phyloP scores from a whole-genome alignment of 2,329 filamentous ascomycete genomes.

The Ascochyta viciae-villosae region DNA sequence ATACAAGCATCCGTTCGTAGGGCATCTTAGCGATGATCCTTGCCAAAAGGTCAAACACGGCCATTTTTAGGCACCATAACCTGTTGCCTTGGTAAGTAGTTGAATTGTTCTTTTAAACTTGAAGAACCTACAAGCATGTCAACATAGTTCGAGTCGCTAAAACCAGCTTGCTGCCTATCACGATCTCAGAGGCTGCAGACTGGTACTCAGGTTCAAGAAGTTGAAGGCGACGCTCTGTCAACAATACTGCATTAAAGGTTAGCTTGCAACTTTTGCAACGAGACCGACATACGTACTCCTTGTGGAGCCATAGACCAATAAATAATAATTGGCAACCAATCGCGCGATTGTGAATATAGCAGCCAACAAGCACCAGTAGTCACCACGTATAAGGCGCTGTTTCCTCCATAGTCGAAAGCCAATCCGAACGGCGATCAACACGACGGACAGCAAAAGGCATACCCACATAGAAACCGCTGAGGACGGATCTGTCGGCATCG shows the following conservation, averaged over 20 bases:
- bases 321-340: conserved; percentile 20
- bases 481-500: conserved; percentile 10
- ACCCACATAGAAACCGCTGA: conserved; percentile 23
- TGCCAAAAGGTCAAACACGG: conserved; percentile 25
- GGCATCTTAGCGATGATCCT: conserved; percentile 27
- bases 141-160: conserved; percentile 24
- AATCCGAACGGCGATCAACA: conserved; percentile 21
- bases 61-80: conserved; percentile 28
- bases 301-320: conserved; percentile 26
- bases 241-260: conserved; percentile 11
- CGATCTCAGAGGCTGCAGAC: neutral
- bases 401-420: conserved; percentile 17
- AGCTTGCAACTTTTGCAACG: neutral
- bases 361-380: conserved; percentile 27
- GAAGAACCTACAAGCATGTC: conserved; percentile 21
- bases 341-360: conserved; percentile 20
- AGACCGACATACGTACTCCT: conserved; percentile 13
- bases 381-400: conserved; percentile 22
- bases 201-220: conserved; percentile 13
- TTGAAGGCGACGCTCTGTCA: conserved; percentile 9
- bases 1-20: conserved; percentile 20
- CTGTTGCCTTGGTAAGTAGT: conserved; percentile 3
- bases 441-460: conserved; percentile 24
- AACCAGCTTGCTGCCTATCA: conserved; percentile 25
- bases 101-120: neutral